phyloP scores from a whole-genome alignment of 345 rosid genomes.

The Gossypium sturtianum region DNA sequence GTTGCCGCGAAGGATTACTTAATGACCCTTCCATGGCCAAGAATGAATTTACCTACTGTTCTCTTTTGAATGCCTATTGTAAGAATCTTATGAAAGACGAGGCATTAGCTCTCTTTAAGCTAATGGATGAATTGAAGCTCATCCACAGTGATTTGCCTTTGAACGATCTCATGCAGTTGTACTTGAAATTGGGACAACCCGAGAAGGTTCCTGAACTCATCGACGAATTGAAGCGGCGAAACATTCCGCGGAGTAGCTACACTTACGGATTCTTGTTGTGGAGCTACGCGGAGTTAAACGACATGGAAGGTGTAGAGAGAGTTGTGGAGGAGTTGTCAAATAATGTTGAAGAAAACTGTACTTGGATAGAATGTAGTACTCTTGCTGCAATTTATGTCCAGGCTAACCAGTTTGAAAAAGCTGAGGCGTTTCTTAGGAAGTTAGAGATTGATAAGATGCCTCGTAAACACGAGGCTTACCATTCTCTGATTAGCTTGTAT shows the following conservation, averaged over 20 bases:
- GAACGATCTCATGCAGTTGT: conserved; percentile 50
- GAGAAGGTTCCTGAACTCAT: conserved; percentile 49
- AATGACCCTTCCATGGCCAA: conserved; percentile 27
- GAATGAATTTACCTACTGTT: conserved; percentile 36
- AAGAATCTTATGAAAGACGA: conserved; percentile 37
- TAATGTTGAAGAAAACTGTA: conserved; percentile 20
- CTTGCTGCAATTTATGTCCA: conserved; percentile 59
- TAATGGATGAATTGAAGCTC: conserved; percentile 44
- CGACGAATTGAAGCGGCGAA: conserved; percentile 48
- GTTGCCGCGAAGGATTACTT: conserved; percentile 60
- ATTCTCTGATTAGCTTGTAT: conserved; percentile 61
- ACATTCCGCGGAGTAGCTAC: conserved; percentile 20
- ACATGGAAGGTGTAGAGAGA: conserved; percentile 45
- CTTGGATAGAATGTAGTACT: conserved; percentile 50
- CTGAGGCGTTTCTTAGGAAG: conserved; percentile 51
- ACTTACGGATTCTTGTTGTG: conserved; percentile 54
- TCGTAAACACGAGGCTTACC: conserved; percentile 50
- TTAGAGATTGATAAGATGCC: conserved; percentile 46
- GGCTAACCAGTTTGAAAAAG: conserved; percentile 58
- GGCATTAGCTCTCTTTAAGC: conserved; percentile 45
- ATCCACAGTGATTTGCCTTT: conserved; percentile 36
- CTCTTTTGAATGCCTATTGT: conserved; percentile 66
- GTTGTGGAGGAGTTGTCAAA: conserved; percentile 40
- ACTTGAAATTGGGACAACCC: conserved; percentile 46
- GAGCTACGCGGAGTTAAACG: conserved; percentile 42